Evolutionary conservation across 805 yeast genomes (phyloP).

Genomic region (Teunomyces aglyptinius): DNA sequence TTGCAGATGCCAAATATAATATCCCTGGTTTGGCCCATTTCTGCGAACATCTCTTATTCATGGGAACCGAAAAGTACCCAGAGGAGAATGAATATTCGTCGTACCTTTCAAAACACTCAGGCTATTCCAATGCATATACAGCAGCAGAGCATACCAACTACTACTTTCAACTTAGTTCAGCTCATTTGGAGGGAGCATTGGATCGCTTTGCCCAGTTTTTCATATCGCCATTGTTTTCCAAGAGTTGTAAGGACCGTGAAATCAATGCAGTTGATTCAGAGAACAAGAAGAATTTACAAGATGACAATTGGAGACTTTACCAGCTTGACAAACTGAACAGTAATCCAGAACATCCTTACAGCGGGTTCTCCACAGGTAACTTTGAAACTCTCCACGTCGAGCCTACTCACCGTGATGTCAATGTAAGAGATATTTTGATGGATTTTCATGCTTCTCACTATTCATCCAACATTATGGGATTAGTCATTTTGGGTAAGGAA

Average conservation of each 20-base stretch:
- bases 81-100: conserved; percentile 70
- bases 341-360: conserved; percentile 76
- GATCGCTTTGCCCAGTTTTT: conserved; percentile 94
- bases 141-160: conserved; percentile 87
- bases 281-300: conserved; percentile 90
- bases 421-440: conserved; percentile 78
- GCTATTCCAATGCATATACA: conserved; percentile 90
- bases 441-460: conserved; percentile 71
- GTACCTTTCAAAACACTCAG: conserved; percentile 79
- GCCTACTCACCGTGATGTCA: conserved; percentile 59
- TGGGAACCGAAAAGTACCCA: conserved; percentile 79
- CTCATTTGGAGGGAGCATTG: conserved; percentile 78
- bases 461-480: conserved; percentile 85
- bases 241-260: conserved; percentile 82
- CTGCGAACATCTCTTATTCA: conserved; percentile 61
- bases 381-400: conserved; percentile 63
- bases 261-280: conserved; percentile 94
- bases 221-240: conserved; percentile 74
- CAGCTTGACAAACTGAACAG: conserved; percentile 78
- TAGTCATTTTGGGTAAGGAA: conserved; percentile 83
- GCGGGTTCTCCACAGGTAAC: conserved; percentile 90
- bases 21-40: conserved; percentile 80
- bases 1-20: conserved; percentile 57
- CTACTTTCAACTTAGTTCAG: conserved; percentile 78
- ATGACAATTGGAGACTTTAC: conserved; percentile 82